These are phyloP conservation scores for Iberis pinnata DNA, from an alignment of 345 rosid species.

Conservation along the genomic window DNA sequence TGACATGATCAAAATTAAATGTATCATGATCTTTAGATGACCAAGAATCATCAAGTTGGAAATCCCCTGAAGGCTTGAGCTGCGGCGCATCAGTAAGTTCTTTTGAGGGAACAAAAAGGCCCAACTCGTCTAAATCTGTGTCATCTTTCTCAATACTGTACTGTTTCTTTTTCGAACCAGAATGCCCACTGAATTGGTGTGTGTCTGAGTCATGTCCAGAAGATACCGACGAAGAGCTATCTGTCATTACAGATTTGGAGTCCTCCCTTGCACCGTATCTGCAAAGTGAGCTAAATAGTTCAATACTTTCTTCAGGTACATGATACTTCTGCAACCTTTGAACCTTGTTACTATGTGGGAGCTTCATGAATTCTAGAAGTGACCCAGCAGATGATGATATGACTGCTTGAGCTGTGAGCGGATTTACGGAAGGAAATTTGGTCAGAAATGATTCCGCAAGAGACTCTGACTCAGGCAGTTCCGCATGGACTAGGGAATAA, in stretches of 20 bases:
- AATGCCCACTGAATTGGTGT: conserved; percentile 36
- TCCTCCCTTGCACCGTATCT: conserved; percentile 82
- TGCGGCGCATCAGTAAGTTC: conserved; percentile 28
- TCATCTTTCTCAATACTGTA: conserved; percentile 31
- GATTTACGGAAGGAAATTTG: conserved; percentile 84
- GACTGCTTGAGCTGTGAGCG: conserved; percentile 77
- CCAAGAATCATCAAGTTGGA: conserved; percentile 35
- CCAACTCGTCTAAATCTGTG: conserved; percentile 33
- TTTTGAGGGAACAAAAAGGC: conserved; percentile 35
- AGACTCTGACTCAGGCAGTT: conserved; percentile 81
- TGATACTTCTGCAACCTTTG: conserved; percentile 41
- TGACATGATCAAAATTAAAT: conserved; percentile 37
- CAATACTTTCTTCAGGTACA: conserved; percentile 66
- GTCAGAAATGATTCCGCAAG: conserved; percentile 84
- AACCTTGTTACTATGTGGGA: conserved; percentile 50
- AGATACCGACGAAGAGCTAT: conserved; percentile 80
- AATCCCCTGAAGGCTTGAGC: conserved; percentile 34
- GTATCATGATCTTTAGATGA: conserved; percentile 33
- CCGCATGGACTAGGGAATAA: conserved; percentile 39
- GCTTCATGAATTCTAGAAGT: conserved; percentile 61
- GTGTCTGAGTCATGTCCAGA: conserved; percentile 64
- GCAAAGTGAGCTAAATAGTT: conserved; percentile 59
- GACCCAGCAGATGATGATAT: conserved; percentile 55
- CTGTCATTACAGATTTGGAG: conserved; percentile 84
- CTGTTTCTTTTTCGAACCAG: conserved; percentile 37